phyloP scores from a whole-genome alignment of 2,329 filamentous ascomycete genomes.

The Trichoderma cornu-damae region DNA sequence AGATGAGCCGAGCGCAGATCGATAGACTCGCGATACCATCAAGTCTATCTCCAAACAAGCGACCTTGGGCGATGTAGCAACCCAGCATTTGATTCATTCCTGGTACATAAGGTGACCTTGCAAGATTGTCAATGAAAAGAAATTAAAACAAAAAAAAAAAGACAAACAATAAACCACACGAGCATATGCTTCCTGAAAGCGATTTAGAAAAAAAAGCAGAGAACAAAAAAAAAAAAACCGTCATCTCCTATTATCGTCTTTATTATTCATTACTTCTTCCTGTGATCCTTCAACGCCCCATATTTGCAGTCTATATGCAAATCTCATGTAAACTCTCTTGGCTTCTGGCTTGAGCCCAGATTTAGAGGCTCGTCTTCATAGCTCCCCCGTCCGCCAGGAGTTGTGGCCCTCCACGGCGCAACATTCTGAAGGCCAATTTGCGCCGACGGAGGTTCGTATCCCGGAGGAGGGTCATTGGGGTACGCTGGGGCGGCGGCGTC shows the following conservation, averaged over 20 bases:
- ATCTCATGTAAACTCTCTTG: slow-evolving; percentile 32
- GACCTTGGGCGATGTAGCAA: not conserved
- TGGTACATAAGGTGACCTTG: not conserved
- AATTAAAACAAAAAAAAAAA: no score
- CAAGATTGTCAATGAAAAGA: no score
- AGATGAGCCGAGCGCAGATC: slow-evolving; percentile 16
- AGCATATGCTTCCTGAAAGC: no score
- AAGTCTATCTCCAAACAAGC: not conserved
- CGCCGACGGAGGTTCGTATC: slow-evolving; percentile 32
- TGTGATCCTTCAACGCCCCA: slow-evolving; percentile 24
- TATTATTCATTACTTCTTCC: slow-evolving; percentile 1
- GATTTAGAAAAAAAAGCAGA: no score
- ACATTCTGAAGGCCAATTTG: slow-evolving; percentile 29
- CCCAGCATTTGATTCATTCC: not conserved
- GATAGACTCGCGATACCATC: not conserved
- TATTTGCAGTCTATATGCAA: not conserved
- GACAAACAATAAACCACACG: not conserved
- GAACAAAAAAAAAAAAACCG: not conserved
- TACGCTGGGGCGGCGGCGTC: slow-evolving; percentile 22
- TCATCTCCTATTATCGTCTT: not conserved
- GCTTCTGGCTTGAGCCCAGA: slow-evolving; percentile 28
- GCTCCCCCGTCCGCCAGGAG: slow-evolving; percentile 27
- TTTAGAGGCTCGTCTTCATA: slow-evolving; percentile 32
- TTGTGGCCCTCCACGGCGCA: slow-evolving; percentile 26
- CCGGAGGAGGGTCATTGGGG: slow-evolving; percentile 30